phyloP scores from a whole-genome alignment of 2,329 filamentous ascomycete species.

The Ophiostoma tasmaniense region DNA sequence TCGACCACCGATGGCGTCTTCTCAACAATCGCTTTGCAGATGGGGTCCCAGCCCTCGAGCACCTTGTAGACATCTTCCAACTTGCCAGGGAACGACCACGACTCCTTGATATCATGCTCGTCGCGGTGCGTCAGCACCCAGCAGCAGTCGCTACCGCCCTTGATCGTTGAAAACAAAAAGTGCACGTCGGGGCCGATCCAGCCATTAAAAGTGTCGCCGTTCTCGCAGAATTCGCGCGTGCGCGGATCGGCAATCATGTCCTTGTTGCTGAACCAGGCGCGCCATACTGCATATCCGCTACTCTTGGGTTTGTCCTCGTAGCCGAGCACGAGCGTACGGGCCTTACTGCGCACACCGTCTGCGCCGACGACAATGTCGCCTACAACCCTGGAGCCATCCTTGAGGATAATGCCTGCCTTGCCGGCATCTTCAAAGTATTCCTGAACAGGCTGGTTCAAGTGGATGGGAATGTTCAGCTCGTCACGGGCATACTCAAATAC shows the following conservation, averaged over 20 bases:
- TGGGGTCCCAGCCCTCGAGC: slow-evolving; percentile 43
- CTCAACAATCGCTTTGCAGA: slow-evolving; percentile 39
- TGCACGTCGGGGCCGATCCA: slow-evolving; percentile 51
- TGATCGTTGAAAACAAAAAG: slow-evolving; percentile 49
- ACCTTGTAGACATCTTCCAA: slow-evolving; percentile 43
- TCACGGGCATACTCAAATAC: slow-evolving; percentile 50
- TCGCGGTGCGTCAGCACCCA: slow-evolving; percentile 52
- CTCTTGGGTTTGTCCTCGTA: slow-evolving; percentile 44
- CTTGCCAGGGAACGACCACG: slow-evolving; percentile 45
- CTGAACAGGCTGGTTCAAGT: slow-evolving; percentile 41
- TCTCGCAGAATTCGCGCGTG: slow-evolving; percentile 45
- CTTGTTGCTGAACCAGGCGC: slow-evolving; percentile 45
- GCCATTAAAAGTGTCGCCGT: slow-evolving; percentile 52
- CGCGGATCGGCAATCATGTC: slow-evolving; percentile 43
- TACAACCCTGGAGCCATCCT: slow-evolving; percentile 18
- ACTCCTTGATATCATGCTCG: slow-evolving; percentile 46
- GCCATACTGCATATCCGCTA: slow-evolving; percentile 44
- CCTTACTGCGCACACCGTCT: slow-evolving; percentile 47
- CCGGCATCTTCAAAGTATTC: slow-evolving; percentile 47
- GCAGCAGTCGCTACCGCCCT: slow-evolving; percentile 46
- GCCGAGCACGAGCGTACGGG: slow-evolving; percentile 41
- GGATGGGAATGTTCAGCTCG: slow-evolving; percentile 46
- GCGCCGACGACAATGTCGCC: slow-evolving; percentile 46
- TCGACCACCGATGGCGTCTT: slow-evolving; percentile 40
- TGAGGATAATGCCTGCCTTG: slow-evolving; percentile 38